These are phyloP conservation scores for Candida labiduridarum DNA, from an alignment of 1,139 yeast genomes.

Conservation along the genomic window DNA sequence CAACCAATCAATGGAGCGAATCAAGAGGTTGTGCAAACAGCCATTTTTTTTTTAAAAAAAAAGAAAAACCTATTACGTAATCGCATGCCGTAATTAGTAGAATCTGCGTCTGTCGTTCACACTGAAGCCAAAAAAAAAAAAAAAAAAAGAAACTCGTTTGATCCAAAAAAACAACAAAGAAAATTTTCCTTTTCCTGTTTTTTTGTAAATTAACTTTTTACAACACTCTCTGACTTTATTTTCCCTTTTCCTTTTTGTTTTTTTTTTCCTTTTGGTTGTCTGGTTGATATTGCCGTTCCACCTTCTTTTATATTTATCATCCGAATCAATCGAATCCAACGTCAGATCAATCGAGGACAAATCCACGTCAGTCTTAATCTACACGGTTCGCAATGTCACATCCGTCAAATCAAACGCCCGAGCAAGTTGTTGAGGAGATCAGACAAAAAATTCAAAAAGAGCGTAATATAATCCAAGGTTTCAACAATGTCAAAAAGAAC, in stretches of 20 bases:
- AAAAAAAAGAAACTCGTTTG: conserved; percentile 4
- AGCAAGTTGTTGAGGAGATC: conserved; percentile 60
- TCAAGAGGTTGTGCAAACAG: not conserved
- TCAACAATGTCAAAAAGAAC: conserved; percentile 73
- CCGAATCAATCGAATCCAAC: not conserved
- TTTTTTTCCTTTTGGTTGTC: not conserved
- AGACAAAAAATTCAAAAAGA: conserved; percentile 85
- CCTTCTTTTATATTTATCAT: not conserved
- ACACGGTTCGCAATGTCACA: conserved; percentile 6
- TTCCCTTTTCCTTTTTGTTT: not conserved
- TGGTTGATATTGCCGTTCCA: not conserved
- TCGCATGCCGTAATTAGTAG: not conserved
- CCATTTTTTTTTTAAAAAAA: not conserved
- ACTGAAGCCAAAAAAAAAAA: not conserved
- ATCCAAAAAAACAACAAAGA: conserved; percentile 1
- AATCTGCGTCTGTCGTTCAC: not conserved
- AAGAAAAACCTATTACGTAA: not conserved
- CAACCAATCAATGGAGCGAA: not conserved
- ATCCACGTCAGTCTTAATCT: not conserved
- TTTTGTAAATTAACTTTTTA: no score
- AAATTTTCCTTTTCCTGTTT: not conserved
- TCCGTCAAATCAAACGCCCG: conserved; percentile 11
- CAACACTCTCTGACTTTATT: not conserved
- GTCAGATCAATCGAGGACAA: not conserved
- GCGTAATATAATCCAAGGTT: conserved; percentile 83